Base-by-base conservation (phyloP, 2,329 filamentous ascomycete species). In the Botrytis aclada region DNA sequence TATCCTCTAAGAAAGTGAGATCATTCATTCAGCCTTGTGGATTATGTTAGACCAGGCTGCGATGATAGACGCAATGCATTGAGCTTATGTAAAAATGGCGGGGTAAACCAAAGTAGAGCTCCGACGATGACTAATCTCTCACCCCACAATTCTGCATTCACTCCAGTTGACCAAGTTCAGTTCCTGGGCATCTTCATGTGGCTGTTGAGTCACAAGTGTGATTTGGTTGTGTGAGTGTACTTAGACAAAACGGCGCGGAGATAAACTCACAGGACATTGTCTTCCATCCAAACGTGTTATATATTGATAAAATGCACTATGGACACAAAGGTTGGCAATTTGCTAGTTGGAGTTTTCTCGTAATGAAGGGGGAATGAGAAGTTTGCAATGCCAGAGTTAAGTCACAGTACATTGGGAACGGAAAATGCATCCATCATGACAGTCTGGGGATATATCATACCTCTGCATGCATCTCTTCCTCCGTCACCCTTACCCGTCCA, bases 31-130 rank as follows among this genome's bases (percentile, higher is more conserved):
- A 72, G 71, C 71, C 71, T 72, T 72, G 70, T 56, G 51, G 32
- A 34, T 18, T 34, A 41, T 34, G 12, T 65, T 32, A 37, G 75
- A 67, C 60, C 75, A 74, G 72, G 74, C 74, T 75, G 77, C 73
- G 73, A 71, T 74, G 66, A 76, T 74, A 73, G 67, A 43, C 25
- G 37, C 69, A 60, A 74, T 71, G 74, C 64, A 45, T 56, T 29
- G 18, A 32, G 37, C 25, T 39, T 43, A 43, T 58, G 69, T 71
- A 45, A 41, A 64, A 39, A 54, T 70, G 7, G 69, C 20, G 69
- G 69, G 69, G 58, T 64, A 70, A 29, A 3, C 8, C 22, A 32
- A 45, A n/a, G n/a, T 37, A 29, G 25, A 18, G 51, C n/a, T 56
- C n/a, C 25, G 9, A 25, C 25, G 69, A 71, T 71, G 69, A 71